Base-by-base conservation (phyloP, 2,329 filamentous ascomycete species). In the Shiraia sp. region DNA sequence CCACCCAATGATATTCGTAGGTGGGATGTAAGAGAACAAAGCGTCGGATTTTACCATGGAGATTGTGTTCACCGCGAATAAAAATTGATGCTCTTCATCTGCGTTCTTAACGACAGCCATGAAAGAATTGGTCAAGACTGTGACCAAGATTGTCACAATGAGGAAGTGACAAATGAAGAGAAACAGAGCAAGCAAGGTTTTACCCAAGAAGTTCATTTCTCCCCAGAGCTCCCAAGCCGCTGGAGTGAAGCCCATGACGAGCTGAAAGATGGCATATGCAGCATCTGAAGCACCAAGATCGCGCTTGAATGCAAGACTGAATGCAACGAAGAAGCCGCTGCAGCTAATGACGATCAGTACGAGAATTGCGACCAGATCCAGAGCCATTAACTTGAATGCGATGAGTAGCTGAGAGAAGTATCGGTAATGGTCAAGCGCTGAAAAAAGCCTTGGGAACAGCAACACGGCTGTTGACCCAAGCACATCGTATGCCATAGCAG, bases 21-120 rank as follows among this genome's bases (percentile, higher is more conserved):
- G 92, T 1, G 92, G 88, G 47, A 96, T 82, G 65, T 96, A 96
- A 3, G 90, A 95, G 74, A 97, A 97, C 0, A 96, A 75, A 0
- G 90, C 88, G 66, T 97, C 92, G n/a, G 93, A 96, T 69, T 96
- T 97, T 53, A 96, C 92, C 88, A 96, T 95, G 4, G 90, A 95
- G 35, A 96, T 95, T 4, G 92, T 95, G 64, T 96, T 97, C 67
- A 97, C 90, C 0, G 92, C 92, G 62, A 97, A 96, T 2, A 96
- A 72, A 64, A 96, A 96, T 52, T 85, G 82, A 57, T 96, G 91
- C 70, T 96, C 92, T 66, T 96, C 87, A 40, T 90, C 89, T 6
- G 91, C 90, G 63, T 96, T 96, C 36, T 90, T 90, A 2, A 93
- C 89, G 63, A 96, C 92, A 2, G 87, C 84, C 87, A 95, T 95